phyloP scores from a whole-genome alignment of 2,329 filamentous ascomycete genomes.

The Chrysoporthe austroafricana region DNA sequence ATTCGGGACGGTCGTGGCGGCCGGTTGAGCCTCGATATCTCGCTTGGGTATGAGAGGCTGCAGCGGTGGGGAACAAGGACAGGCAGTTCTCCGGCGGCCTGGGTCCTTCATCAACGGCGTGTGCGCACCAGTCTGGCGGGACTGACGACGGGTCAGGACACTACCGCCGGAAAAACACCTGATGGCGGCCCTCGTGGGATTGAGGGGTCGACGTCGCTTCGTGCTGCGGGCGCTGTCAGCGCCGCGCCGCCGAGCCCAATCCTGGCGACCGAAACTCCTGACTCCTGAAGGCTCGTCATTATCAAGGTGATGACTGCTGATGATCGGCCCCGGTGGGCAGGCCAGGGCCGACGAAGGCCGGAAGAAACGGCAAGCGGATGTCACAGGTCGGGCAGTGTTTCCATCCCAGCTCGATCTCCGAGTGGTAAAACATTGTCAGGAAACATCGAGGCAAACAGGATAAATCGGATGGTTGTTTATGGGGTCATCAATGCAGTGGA shows the following conservation, averaged over 20 bases:
- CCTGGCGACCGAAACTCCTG: neutral
- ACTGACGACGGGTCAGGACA: constrained; percentile 14
- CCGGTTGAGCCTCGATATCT: constrained; percentile 23
- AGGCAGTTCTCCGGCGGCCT: neutral
- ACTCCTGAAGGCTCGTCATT: neutral
- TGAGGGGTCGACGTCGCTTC: neutral
- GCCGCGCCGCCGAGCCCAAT: neutral
- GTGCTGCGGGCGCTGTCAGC: neutral
- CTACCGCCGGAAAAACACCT: constrained; percentile 7
- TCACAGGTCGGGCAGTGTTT: neutral
- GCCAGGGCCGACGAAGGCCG: neutral
- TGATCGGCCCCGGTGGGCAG: neutral
- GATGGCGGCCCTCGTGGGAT: neutral
- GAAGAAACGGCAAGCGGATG: neutral
- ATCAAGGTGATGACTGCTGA: constrained; percentile 11
- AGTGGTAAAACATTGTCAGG: neutral
- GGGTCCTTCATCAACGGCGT: neutral
- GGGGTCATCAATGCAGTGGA: neutral
- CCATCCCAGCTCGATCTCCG: neutral
- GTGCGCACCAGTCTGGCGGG: neutral
- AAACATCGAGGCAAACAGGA: neutral
- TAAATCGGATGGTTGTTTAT: constrained; percentile 5
- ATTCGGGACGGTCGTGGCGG: constrained; percentile 17
- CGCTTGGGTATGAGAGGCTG: constrained; percentile 28
- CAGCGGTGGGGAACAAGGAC: constrained; percentile 12